Conservation (phyloP, 768 basidiomycete genomes). For the Leccinellum rugosiceps region DNA sequence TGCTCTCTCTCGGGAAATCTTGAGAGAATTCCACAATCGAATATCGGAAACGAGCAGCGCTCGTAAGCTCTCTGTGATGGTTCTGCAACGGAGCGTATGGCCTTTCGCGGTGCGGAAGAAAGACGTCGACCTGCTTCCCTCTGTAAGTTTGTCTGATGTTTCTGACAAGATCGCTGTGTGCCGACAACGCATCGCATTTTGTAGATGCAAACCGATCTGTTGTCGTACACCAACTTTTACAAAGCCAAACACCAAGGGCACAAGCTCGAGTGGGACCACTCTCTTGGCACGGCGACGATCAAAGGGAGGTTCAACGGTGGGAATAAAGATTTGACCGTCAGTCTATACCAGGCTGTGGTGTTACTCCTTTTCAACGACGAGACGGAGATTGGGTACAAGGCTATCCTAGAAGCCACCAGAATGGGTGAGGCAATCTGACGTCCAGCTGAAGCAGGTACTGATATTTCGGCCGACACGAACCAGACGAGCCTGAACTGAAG, state of each 20-base stretch:
- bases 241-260: conserved; percentile 72
- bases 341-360: conserved; percentile 86
- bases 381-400: conserved; percentile 54
- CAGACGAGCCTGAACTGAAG: conserved; percentile 72
- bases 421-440: conserved; percentile 56
- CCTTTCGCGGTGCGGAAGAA: conserved; percentile 61
- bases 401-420: conserved; percentile 63
- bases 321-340: conserved; percentile 85
- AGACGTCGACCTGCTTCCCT: conserved; percentile 50
- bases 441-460: background rate
- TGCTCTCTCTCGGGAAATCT: conserved; percentile 68
- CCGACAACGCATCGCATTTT: conserved; percentile 11
- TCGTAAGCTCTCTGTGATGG: conserved; percentile 65
- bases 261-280: conserved; percentile 81
- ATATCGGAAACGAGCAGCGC: conserved; percentile 36
- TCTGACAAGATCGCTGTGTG: background rate
- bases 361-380: conserved; percentile 82
- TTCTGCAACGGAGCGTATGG: conserved; percentile 88
- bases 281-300: conserved; percentile 79
- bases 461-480: background rate
- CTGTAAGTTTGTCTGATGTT: conserved; percentile 36
- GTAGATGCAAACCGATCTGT: conserved; percentile 74
- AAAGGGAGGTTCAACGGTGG: conserved; percentile 64
- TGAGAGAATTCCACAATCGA: conserved; percentile 61
- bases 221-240: conserved; percentile 67